Conservation (phyloP, 192 early-diverging fungal genomes). For the Endogone sp. region DNA sequence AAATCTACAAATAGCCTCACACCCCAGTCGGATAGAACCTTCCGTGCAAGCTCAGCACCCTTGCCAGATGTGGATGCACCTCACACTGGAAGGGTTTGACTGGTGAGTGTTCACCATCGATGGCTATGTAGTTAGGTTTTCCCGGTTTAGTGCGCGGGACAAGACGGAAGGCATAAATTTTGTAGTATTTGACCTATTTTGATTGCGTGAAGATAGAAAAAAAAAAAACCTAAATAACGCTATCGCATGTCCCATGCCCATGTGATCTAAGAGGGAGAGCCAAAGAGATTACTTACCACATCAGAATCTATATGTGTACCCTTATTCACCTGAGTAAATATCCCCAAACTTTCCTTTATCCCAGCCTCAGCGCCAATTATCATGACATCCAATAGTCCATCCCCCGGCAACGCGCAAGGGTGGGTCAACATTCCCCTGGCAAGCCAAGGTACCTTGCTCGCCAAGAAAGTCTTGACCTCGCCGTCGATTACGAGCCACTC, state of each 20-base stretch:
- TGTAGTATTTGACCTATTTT: slow-evolving; percentile 59
- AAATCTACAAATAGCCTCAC: too few relatives aligned
- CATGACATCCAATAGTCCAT: slow-evolving; percentile 47
- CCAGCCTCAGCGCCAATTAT: slow-evolving; percentile 23
- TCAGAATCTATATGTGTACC: slow-evolving; percentile 41
- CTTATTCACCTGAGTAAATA: slow-evolving; percentile 40
- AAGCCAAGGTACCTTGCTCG: slow-evolving; percentile 47
- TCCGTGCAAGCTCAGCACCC: slow-evolving; percentile 30
- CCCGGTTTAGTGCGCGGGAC: slow-evolving; percentile 25
- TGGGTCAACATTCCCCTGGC: slow-evolving; percentile 38
- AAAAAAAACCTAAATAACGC: too few relatives aligned
- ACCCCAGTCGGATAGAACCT: not conserved
- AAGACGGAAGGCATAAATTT: slow-evolving; percentile 53
- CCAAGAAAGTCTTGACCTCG: slow-evolving; percentile 33
- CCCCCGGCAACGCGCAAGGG: slow-evolving; percentile 47
- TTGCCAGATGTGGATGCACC: slow-evolving; percentile 42
- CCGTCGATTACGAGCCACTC: slow-evolving; percentile 43
- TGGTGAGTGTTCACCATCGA: slow-evolving; percentile 55
- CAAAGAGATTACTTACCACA: slow-evolving; percentile 29
- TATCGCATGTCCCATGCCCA: too few relatives aligned
- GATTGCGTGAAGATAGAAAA: not conserved
- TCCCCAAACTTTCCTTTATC: slow-evolving; percentile 21
- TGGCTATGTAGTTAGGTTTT: slow-evolving; percentile 36
- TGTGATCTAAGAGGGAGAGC: not conserved
- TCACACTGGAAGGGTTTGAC: slow-evolving; percentile 52